Evolutionary conservation across 164 flowering plant species (phyloP).

Genomic region (Akebia trifoliata): DNA sequence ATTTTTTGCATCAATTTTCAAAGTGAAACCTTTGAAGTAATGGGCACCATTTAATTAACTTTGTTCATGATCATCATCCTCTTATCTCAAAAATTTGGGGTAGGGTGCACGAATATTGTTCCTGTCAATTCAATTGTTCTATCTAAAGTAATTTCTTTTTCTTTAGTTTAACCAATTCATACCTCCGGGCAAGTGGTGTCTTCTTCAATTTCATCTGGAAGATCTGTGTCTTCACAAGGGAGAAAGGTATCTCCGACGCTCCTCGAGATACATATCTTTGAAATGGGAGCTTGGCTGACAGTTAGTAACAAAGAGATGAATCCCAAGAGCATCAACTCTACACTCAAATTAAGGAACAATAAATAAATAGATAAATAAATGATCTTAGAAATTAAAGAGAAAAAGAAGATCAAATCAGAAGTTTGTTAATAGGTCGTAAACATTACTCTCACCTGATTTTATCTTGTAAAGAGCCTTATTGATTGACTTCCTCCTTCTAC

Average conservation of each 20-base stretch:
- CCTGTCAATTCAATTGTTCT: too few relatives aligned
- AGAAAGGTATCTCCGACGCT: slow-evolving; percentile 28
- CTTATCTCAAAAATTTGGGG: too few relatives aligned
- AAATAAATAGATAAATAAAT: background rate
- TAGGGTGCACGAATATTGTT: too few relatives aligned
- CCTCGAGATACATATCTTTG: slow-evolving; percentile 51
- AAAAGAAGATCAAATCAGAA: background rate
- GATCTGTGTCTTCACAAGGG: slow-evolving; percentile 32
- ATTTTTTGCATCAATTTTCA: too few relatives aligned
- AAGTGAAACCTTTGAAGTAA: too few relatives aligned
- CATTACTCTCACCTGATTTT: slow-evolving; percentile 52
- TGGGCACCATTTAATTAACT: too few relatives aligned
- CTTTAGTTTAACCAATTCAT: too few relatives aligned
- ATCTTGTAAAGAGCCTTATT: slow-evolving; percentile 38
- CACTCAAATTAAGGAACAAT: background rate
- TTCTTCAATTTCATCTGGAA: background rate
- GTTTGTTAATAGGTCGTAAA: background rate
- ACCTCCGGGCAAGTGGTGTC: slow-evolving; percentile 9
- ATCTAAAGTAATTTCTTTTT: too few relatives aligned
- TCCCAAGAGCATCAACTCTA: slow-evolving; percentile 66
- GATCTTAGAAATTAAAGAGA: background rate
- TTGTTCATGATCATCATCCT: too few relatives aligned
- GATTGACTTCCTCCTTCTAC: slow-evolving; percentile 13
- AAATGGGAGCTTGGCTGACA: slow-evolving; percentile 33
- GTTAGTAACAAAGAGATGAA: slow-evolving; percentile 55